Percentiles rank a stretch among this genome's conserved stretches.
phyloP scores from a whole-genome alignment of 2,329 filamentous ascomycete genomes.

The Colletotrichum plurivorum region DNA sequence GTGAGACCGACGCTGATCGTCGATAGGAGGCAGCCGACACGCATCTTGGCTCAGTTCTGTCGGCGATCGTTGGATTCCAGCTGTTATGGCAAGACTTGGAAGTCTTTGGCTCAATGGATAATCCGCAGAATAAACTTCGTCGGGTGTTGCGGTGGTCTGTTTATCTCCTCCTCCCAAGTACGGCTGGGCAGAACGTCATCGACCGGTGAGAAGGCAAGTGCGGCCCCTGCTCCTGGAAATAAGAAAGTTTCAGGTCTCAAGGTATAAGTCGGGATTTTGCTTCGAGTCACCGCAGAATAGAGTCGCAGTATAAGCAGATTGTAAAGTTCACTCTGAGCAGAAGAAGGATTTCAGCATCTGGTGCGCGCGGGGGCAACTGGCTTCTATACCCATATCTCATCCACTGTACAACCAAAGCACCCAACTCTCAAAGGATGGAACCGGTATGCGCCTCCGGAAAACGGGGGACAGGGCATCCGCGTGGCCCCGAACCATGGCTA shows the following conservation, averaged over 20 bases:
- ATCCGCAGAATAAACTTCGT: neutral
- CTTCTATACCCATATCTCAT: conserved; percentile 21
- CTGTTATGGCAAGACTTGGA: neutral
- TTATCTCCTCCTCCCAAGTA: conserved; percentile 1
- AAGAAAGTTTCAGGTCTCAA: neutral
- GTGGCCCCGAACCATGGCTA: neutral
- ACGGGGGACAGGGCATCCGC: conserved; percentile 4
- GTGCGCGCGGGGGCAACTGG: neutral
- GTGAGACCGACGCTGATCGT: conserved; percentile 21
- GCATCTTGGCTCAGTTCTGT: conserved; percentile 24
- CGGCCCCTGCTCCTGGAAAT: conserved; percentile 10
- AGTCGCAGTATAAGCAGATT: neutral
- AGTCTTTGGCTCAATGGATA: neutral
- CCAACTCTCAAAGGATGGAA: conserved; percentile 11
- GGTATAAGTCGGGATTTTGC: neutral
- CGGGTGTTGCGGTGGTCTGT: neutral
- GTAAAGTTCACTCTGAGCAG: neutral
- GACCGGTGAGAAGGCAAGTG: conserved; percentile 3
- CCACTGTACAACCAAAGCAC: neutral
- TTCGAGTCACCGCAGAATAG: neutral
- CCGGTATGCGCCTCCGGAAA: conserved; percentile 24
- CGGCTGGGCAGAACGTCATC: conserved; percentile 35
- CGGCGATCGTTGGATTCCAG: neutral
- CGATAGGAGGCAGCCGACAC: conserved; percentile 17
- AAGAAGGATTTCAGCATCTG: neutral